A percentile compares a stretch with the other conserved stretches of the same genome.
These are phyloP conservation scores for Coniochaeta hoffmannii DNA, from an alignment of 2,329 filamentous ascomycete species.

Conservation along the genomic window DNA sequence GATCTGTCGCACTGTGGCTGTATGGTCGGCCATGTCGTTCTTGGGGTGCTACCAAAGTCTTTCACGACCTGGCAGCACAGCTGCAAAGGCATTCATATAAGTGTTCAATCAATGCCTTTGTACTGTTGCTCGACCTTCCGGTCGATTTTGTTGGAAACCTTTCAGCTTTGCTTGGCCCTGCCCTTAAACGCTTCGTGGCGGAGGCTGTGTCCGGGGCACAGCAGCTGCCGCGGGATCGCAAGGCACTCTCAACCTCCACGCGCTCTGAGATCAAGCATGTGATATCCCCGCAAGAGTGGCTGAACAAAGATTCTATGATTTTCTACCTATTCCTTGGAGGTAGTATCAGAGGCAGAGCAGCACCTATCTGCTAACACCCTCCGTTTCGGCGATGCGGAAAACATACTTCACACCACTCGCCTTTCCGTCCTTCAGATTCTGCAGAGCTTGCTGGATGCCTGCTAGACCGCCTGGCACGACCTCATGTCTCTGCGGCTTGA, in stretches of 20 bases:
- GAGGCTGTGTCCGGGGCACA: background rate
- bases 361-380: slow-evolving; percentile 10
- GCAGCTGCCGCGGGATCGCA: background rate
- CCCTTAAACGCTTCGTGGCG: background rate
- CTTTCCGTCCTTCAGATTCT: slow-evolving; percentile 50
- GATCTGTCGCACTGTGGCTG: background rate
- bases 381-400: slow-evolving; percentile 31
- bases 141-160: background rate
- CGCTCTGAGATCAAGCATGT: background rate
- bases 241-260: background rate
- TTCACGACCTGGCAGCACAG: background rate
- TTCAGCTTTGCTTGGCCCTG: background rate
- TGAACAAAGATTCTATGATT: too few species aligned
- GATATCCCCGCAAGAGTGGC: background rate
- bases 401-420: slow-evolving; percentile 60
- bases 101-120: background rate
- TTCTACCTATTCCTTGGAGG: background rate
- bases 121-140: background rate
- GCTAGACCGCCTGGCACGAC: slow-evolving; percentile 45
- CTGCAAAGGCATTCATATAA: background rate
- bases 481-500: slow-evolving; percentile 41
- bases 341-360: background rate
- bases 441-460: slow-evolving; percentile 44
- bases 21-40: background rate
- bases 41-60: background rate